Evolutionary conservation across 139 green algal genomes (phyloP), one percentile per base, ranked within the genome.

Genomic region (Asterochloris erici): DNA sequence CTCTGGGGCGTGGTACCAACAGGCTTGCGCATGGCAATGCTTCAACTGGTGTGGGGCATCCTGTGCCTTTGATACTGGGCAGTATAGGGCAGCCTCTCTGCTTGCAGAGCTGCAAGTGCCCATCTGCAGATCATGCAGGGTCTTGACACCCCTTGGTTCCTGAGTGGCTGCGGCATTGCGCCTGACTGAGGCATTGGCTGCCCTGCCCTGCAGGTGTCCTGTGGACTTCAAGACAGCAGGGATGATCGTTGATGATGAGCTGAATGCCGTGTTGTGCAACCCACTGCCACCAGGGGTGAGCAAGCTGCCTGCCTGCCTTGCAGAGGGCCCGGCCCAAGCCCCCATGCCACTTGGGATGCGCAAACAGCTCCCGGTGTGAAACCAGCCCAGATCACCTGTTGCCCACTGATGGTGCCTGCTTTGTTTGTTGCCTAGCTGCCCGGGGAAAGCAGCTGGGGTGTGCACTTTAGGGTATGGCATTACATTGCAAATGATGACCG

Each of bases 231-330:
- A 54, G 38, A 54, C 38, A 54, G 70, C 69, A 1, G 89, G 90
- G 27, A 85, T 88, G 77, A 92, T 92, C 28, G 71, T 94, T 60
- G 93, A 95, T 83, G 90, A 95, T 71, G 89, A 95, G 75, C 81
- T 96, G 13, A 95, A 96, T 84, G 63, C 62, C 16, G 29, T 84
- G 61, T 78, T 96, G 71, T 85, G 92, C 73, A 87, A 86, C 63
- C 85, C 86, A 23, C 84, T 90, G 27, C 61, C 69, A 9, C 81
- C 64, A 63, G 62, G 73, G 21, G 19, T 70, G 21, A 54, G 38
- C 38, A 54, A 54, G 38, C 38, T 54, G 38, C 38, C n/a, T 54
- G 38, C 38, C 38, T 54, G 38, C 38, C 38, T 54, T 54, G 38
- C 38, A 54, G 6, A 54, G 38, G 38, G 38, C 38, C 4, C 38